phyloP scores from a whole-genome alignment of 129 eudicot species.

The Dittrichia graveolens region DNA sequence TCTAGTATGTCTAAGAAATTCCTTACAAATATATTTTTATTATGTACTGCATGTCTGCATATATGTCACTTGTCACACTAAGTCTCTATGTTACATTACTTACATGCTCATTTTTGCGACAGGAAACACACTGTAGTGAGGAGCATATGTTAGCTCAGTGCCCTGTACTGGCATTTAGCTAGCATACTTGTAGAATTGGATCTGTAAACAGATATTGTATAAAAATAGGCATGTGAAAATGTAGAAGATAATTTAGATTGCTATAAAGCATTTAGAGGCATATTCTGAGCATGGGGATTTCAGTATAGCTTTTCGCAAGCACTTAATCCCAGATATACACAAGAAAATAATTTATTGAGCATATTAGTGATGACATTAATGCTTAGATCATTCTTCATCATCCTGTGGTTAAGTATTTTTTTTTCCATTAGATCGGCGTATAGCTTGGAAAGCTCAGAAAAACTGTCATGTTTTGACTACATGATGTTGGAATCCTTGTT shows the following conservation, averaged over 20 bases:
- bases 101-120: neutral
- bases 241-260: no score
- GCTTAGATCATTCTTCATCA: constrained; percentile 2
- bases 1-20: constrained; percentile 49
- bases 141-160: no score
- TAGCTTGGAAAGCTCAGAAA: neutral
- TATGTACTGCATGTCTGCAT: neutral
- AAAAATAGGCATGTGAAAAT: no score
- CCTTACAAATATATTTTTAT: neutral
- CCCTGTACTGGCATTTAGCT: no score
- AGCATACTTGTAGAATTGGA: no score
- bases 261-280: no score
- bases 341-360: neutral
- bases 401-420: neutral
- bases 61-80: neutral
- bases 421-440: neutral
- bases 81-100: neutral
- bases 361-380: neutral
- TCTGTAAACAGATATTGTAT: no score
- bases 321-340: no score
- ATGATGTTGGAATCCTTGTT: constrained; percentile 1
- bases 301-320: no score
- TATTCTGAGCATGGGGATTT: no score
- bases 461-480: neutral
- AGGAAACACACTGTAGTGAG: no score